A percentile compares a stretch with the other conserved stretches of the same genome.
These are phyloP conservation scores for Candida multigemmis DNA, from an alignment of 805 yeast genomes.

Conservation along the genomic window DNA sequence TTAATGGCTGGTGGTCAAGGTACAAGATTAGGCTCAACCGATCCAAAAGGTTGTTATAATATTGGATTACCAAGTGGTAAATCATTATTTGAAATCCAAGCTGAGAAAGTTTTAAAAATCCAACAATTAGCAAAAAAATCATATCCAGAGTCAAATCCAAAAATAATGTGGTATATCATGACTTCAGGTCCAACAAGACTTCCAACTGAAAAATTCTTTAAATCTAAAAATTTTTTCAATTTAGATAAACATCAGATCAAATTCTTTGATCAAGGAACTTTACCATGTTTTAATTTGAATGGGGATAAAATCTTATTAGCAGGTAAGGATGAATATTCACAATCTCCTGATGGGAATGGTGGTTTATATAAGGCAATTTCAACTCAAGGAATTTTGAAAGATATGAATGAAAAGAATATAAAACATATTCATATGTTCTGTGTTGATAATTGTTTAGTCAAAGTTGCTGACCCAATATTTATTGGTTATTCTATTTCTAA, in stretches of 20 bases:
- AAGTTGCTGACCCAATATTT: slow-evolving; percentile 86
- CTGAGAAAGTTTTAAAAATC: slow-evolving; percentile 67
- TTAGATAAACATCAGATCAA: slow-evolving; percentile 47
- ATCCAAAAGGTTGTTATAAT: slow-evolving; percentile 92
- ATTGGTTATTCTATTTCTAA: slow-evolving; percentile 75
- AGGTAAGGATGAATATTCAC: slow-evolving; percentile 46
- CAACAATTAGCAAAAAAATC: slow-evolving; percentile 41
- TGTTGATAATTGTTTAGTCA: slow-evolving; percentile 88
- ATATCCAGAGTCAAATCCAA: slow-evolving; percentile 14
- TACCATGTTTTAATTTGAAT: slow-evolving; percentile 73
- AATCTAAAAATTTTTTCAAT: slow-evolving; percentile 60
- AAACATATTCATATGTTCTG: slow-evolving; percentile 94
- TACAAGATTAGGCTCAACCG: slow-evolving; percentile 80
- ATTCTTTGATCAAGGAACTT: slow-evolving; percentile 90
- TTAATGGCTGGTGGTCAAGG: slow-evolving; percentile 99
- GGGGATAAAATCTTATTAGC: slow-evolving; percentile 67
- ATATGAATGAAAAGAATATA: slow-evolving; percentile 58
- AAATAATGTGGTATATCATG: slow-evolving; percentile 86
- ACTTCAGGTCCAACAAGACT: slow-evolving; percentile 81
- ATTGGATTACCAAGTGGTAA: slow-evolving; percentile 78
- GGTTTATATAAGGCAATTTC: slow-evolving; percentile 83
- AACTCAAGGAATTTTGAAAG: slow-evolving; percentile 55
- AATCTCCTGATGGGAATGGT: slow-evolving; percentile 98
- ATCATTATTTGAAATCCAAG: slow-evolving; percentile 86
- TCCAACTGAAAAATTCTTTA: slow-evolving; percentile 67